These are phyloP conservation scores for Sapria himalayana DNA, from an alignment of 345 rosid species.

Conservation along the genomic window DNA sequence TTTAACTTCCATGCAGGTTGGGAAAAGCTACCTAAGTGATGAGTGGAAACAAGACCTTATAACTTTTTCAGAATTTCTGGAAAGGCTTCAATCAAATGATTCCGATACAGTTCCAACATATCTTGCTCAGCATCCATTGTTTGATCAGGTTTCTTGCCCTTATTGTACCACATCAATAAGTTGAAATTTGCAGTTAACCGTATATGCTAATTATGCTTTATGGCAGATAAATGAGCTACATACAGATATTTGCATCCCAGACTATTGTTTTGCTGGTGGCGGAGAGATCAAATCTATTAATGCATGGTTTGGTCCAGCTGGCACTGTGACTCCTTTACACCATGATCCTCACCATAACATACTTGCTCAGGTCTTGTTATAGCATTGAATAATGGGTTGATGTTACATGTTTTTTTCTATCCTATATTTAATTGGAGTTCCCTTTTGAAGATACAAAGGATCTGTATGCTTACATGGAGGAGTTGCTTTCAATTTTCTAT, in stretches of 20 bases:
- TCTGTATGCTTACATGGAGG: too few species aligned
- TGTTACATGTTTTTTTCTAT: too few species aligned
- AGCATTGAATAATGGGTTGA: background rate
- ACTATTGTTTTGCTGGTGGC: constrained; percentile 87
- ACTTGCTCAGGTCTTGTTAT: constrained; percentile 60
- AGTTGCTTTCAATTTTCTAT: too few species aligned
- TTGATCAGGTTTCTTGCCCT: constrained; percentile 50
- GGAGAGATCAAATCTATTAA: constrained; percentile 73
- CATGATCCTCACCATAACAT: constrained; percentile 98
- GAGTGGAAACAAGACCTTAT: constrained; percentile 99
- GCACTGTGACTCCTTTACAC: constrained; percentile 89
- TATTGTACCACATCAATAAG: too few species aligned
- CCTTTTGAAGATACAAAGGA: too few species aligned
- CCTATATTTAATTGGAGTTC: too few species aligned
- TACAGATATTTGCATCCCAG: constrained; percentile 71
- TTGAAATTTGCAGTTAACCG: too few species aligned
- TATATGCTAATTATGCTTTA: constrained; percentile 4
- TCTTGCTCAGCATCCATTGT: constrained; percentile 90
- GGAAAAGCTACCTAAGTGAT: constrained; percentile 68
- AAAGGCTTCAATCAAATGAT: constrained; percentile 37
- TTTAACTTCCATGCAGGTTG: constrained; percentile 59
- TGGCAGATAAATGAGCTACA: constrained; percentile 66
- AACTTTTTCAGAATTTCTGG: constrained; percentile 74
- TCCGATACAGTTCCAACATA: constrained; percentile 39
- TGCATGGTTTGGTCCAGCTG: constrained; percentile 96